Evolutionary conservation across 495 filamentous ascomycete species (phyloP).

Genomic region (Podospora anserina): DNA sequence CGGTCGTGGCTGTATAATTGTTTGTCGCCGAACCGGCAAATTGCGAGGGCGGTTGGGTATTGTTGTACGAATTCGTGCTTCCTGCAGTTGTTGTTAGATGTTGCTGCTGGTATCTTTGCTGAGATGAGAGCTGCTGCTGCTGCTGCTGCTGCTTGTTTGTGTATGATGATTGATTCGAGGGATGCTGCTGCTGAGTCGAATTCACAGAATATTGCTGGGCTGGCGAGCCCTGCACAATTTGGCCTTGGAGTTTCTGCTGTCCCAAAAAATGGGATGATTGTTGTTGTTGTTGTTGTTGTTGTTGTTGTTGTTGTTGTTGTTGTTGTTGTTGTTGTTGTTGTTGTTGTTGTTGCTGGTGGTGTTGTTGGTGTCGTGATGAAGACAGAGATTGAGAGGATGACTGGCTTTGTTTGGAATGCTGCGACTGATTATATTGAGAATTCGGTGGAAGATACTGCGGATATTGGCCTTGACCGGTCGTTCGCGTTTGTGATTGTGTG

Average conservation of each 20-base stretch:
- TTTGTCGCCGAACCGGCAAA: constrained; percentile 41
- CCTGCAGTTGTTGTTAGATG: constrained; percentile 37
- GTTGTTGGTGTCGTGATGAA: constrained; percentile 19
- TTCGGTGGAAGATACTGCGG: constrained; percentile 25
- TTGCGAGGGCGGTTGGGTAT: constrained; percentile 43
- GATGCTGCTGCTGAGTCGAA: constrained; percentile 21
- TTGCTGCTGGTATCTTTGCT: constrained; percentile 43
- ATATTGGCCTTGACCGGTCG: constrained; percentile 21
- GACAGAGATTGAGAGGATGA: constrained; percentile 12
- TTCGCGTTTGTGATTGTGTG: constrained; percentile 22
- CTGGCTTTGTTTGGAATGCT: constrained; percentile 16
- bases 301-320: constrained; percentile 10
- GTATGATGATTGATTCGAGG: constrained; percentile 26
- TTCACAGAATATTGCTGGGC: constrained; percentile 26
- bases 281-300: constrained; percentile 21
- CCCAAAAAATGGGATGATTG: constrained; percentile 24
- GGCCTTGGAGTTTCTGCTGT: constrained; percentile 25
- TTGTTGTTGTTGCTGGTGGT: constrained; percentile 1
- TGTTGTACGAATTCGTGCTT: constrained; percentile 35
- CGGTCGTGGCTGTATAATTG: constrained; percentile 32
- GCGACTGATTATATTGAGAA: constrained; percentile 21
- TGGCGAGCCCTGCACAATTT: constrained; percentile 18
- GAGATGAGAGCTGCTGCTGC: constrained; percentile 29
- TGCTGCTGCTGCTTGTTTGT: constrained; percentile 26
- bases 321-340: not conserved